Conservation (phyloP, 352 stramenopile genomes). For the Phytophthora quininea region DNA sequence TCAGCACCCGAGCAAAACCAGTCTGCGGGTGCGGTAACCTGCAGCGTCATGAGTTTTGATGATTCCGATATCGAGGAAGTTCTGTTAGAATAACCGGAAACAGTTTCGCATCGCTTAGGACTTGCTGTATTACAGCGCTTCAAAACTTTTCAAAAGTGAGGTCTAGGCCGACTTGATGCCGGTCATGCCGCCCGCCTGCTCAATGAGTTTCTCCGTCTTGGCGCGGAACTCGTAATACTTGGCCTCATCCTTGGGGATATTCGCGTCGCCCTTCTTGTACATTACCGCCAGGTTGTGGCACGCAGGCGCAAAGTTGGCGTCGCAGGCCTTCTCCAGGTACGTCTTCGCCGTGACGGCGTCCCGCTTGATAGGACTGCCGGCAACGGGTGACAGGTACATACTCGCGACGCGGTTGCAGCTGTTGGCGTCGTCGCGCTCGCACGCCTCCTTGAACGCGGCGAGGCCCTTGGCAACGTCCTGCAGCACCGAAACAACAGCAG, state of each 20-base stretch:
- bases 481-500: not conserved
- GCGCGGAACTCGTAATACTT: constrained; percentile 78
- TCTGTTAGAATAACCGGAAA: constrained; percentile 5
- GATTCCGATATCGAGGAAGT: constrained; percentile 72
- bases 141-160: too few relatives aligned
- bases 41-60: constrained; percentile 46
- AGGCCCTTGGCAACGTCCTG: constrained; percentile 71
- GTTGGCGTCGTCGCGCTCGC: constrained; percentile 70
- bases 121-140: too few relatives aligned
- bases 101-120: too few relatives aligned
- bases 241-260: constrained; percentile 63
- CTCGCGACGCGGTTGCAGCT: constrained; percentile 86
- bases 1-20: not conserved
- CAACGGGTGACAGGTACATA: constrained; percentile 63
- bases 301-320: constrained; percentile 85
- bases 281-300: constrained; percentile 91
- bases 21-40: constrained; percentile 2
- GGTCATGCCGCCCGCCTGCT: constrained; percentile 69
- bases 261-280: constrained; percentile 88
- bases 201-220: constrained; percentile 79
- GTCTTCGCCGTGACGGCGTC: constrained; percentile 63
- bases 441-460: constrained; percentile 77
- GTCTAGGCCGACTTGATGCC: constrained; percentile 44
- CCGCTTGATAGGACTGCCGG: constrained; percentile 46
- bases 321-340: constrained; percentile 77